Base-by-base conservation (phyloP, 306 rosid genomes). In the Quercus rubra region DNA sequence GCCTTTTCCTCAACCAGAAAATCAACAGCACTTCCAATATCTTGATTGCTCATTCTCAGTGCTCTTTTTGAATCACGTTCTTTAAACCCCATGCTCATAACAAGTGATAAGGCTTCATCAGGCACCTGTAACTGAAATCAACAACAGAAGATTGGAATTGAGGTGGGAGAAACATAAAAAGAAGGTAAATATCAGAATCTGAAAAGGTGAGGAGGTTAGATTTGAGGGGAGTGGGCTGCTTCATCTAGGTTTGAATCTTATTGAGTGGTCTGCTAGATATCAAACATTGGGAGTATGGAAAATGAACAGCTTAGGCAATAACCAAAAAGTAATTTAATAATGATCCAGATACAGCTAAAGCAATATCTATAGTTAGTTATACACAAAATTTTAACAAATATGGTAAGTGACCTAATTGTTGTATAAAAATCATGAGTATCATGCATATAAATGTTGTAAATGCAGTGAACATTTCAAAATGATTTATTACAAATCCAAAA, bases 41-140 rank as follows among this genome's bases (percentile, higher is more conserved):
- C 97, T 85, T 95, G 96, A 92, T 94, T 87, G 89, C 84, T 90
- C 89, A 95, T 95, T 75, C 95, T 80, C 78, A 95, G 71, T 63
- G 99, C 97, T 81, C 96, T 88, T 86, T 89, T 92, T 67, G 89
- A 91, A 80, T 90, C 88, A 28, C 78, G 83, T 79, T 92, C 95
- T 69, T 35, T 82, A 74, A 85, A 92, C 61, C 97, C 99, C 99
- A 91, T 92, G 84, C 90, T 89, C 93, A 88, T 91, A 69, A 94
- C 91, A 82, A 90, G 87, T 59, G 97, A 89, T 31, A 95, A 90
- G 76, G 95, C 90, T 83, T 90, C 98, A 84, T 92, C 98, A 17
- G 89, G 87, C 64, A 95, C 96, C 80, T 91, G 97, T 75, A 95
- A 90, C 97, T 95, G 88, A 74, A 82, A 90, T 46, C 81, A 54